Conservation (phyloP, 2,329 filamentous ascomycete species). For the Hypoxylon sp. region DNA sequence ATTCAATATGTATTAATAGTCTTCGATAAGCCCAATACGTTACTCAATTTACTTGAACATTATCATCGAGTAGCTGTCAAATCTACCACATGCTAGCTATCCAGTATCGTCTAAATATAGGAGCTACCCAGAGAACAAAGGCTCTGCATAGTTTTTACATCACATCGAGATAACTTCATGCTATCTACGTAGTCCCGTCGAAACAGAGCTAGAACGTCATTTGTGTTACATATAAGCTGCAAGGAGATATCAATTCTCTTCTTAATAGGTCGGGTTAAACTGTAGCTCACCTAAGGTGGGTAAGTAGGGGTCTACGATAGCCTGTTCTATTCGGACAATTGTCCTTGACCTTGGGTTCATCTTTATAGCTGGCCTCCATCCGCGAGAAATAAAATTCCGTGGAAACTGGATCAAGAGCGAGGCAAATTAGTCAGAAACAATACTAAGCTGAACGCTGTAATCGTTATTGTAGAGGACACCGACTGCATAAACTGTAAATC, state of each 20-base stretch:
- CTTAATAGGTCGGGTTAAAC: constrained; percentile 22
- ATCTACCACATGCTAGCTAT: too few relatives aligned
- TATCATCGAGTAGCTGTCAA: neutral
- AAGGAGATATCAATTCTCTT: constrained; percentile 24
- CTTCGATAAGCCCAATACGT: neutral
- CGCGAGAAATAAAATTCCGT: neutral
- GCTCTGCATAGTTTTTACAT: constrained; percentile 16
- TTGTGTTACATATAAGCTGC: constrained; percentile 9
- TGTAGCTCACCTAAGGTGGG: constrained; percentile 5
- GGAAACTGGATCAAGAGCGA: neutral
- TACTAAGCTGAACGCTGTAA: neutral
- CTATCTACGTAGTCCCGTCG: neutral
- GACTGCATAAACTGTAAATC: constrained; percentile 15
- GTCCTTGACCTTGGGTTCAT: neutral
- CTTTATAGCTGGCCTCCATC: neutral
- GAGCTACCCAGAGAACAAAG: neutral
- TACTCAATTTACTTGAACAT: neutral
- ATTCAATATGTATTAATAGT: neutral
- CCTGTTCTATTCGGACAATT: constrained; percentile 2
- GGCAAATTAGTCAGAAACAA: neutral
- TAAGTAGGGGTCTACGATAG: neutral
- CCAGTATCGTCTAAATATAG: neutral
- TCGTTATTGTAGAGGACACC: constrained; percentile 11
- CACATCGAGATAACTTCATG: constrained; percentile 7
- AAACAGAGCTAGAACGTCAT: constrained; percentile 7